Percentiles rank a stretch among this genome's conserved stretches.
These are phyloP conservation scores for Cocos nucifera DNA, from an alignment of 176 grass and related monocot species.

Conservation along the genomic window DNA sequence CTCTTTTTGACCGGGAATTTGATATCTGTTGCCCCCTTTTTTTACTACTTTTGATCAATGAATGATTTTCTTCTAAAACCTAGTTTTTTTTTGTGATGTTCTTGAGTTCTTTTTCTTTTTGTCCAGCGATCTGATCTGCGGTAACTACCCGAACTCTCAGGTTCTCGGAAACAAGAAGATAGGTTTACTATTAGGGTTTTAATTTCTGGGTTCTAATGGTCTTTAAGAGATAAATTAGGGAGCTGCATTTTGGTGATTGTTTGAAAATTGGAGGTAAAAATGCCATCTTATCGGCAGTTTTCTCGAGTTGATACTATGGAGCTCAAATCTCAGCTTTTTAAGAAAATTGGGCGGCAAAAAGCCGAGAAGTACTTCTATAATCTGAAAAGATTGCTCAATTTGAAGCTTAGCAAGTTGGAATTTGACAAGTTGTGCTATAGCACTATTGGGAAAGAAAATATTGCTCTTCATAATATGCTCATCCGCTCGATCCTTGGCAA, in stretches of 20 bases:
- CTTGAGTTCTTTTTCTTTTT: no score
- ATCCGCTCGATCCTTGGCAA: slow-evolving; percentile 56
- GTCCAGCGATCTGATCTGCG: no score
- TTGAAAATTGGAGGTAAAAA: background rate
- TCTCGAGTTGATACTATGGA: slow-evolving; percentile 50
- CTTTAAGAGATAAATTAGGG: background rate
- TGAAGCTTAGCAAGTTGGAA: slow-evolving; percentile 56
- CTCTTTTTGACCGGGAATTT: no score
- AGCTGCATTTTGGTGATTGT: slow-evolving; percentile 1
- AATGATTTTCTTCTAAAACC: no score
- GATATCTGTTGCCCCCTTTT: no score
- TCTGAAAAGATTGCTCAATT: slow-evolving; percentile 55
- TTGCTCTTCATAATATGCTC: slow-evolving; percentile 57
- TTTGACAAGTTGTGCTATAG: slow-evolving; percentile 40
- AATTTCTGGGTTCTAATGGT: no score
- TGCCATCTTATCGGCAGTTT: slow-evolving; percentile 41
- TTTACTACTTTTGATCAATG: no score
- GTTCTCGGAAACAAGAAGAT: no score
- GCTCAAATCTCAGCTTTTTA: slow-evolving; percentile 54
- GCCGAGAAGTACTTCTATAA: slow-evolving; percentile 49
- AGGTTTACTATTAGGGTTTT: no score
- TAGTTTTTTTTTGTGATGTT: no score
- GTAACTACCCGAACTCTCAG: no score
- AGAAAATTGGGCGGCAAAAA: slow-evolving; percentile 50
- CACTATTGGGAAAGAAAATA: slow-evolving; percentile 72